Evolutionary conservation across 371 early-diverging fungal species (phyloP), one percentile per base, ranked within the genome.

Genomic region (Racocetra persica): DNA sequence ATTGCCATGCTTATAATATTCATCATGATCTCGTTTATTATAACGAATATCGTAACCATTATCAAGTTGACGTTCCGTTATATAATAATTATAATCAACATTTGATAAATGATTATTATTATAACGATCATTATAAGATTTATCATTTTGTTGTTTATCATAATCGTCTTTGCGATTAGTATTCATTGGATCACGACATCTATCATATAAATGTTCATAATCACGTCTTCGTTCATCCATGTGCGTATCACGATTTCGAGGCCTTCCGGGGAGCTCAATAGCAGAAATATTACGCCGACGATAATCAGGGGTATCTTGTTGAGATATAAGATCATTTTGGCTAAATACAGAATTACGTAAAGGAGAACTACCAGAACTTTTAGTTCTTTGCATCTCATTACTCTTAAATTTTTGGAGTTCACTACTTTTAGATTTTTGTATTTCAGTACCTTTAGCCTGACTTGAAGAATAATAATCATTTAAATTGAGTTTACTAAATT

Each of bases 161-260:
- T 72, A 52, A 8, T 65, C 66, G 5, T 65, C 20, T 24, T 65
- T 65, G 5, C 65, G 41, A 16, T 71, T 24, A 13, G 24, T 13
- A 71, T 71, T 20, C 24, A 18, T 14, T 38, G 16, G 14, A 45
- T 51, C 45, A 41, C 24, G 13, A 11, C 24, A n/a, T 20, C 10
- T 41, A 52, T 24, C 49, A 71, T 38, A 24, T 24, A 51, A 14
- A 72, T 72, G n/a, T 24, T 72, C 52, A 49, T 52, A 24, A 72
- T 51, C 72, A 72, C 26, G 72, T 41, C 67, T 67, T 2, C 72
- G 72, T 24, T 72, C 72, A 52, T 52, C 51, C 8, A 36, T 36
- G 11, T 24, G n/a, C 5, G 41, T 51, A 49, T 72, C 72, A 22
- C 36, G 24, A 49, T 52, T 26, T 41, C 38, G 45, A 51, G 24